Conservation (phyloP, 371 early-diverging fungal species). For the Mortierella sp. region DNA sequence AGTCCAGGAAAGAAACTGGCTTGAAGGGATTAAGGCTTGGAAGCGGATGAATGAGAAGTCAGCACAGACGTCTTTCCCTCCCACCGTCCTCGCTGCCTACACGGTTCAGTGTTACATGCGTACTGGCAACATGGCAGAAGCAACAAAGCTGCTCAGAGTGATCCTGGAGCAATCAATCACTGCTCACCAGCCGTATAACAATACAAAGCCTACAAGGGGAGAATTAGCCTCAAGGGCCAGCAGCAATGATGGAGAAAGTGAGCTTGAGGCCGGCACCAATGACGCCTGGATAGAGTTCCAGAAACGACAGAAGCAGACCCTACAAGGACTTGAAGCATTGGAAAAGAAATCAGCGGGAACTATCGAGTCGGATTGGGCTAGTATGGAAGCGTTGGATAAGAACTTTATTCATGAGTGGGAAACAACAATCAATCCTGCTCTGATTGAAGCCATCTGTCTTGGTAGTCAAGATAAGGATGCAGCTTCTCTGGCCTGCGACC, state of each 20-base stretch:
- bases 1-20: conserved; percentile 31
- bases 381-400: not conserved
- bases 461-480: conserved; percentile 13
- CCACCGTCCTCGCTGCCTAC: conserved; percentile 4
- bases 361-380: not conserved
- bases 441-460: conserved; percentile 43
- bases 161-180: conserved; percentile 15
- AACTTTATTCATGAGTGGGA: conserved; percentile 17
- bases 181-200: not conserved
- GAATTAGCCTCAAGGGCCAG: not conserved
- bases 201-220: not conserved
- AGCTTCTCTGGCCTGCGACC: conserved; percentile 14
- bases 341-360: not conserved
- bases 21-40: conserved; percentile 26
- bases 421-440: conserved; percentile 17
- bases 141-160: conserved; percentile 9
- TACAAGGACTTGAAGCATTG: not conserved
- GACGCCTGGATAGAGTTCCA: conserved; percentile 14
- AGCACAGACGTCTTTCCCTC: not conserved
- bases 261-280: not conserved
- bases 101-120: conserved; percentile 26
- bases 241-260: not conserved
- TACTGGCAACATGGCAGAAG: conserved; percentile 5
- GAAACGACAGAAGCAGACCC: conserved; percentile 18
- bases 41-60: conserved; percentile 7